Base-by-base conservation (phyloP, 1,139 yeast species). In the Yamadazyma songkhlaensis region DNA sequence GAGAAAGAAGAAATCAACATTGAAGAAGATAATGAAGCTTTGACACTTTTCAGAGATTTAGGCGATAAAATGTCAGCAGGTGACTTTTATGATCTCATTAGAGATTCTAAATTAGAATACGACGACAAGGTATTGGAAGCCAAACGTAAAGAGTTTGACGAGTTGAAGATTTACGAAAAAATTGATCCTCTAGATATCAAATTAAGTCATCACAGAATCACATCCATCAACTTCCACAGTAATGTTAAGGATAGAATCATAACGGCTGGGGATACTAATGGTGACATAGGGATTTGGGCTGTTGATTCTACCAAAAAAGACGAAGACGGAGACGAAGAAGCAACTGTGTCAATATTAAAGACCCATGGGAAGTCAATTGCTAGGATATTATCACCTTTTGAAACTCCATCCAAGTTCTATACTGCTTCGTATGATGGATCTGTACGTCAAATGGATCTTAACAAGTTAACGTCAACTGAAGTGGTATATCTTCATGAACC, bases 231-330 rank as follows among this genome's bases (percentile, higher is more conserved):
- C 31, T 83, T 87, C 56, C 97, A 90, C 57, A 96, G 97, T 0
- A 62, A 85, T 0, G 59, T 58, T 1, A 72, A 71, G 0, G 79
- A 81, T 47, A 70, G 85, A 45, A 55, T 92, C 3, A 71, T 88
- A 2, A 57, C 86, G 30, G 97, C 90, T 0, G 97, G 97, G 34
- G 97, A 92, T 59, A 86, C 89, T 14, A 64, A 68, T 12, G 97
- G 97, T 6, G 76, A 81, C 46, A 61, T 89, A 35, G 97, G 97
- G 0, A 70, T 90, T n/a, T 92, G 97, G 97, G 81, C 90, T 29
- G 82, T 85, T 2, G 79, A 78, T 45, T 55, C 65, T 1, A 35
- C 47, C 1, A 36, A 34, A 20, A 40, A 39, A 4, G 56, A 49
- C 3, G 53, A 43, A 4, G 78, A 71, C 2, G 35, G 30, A 4